A percentile compares a stretch with the other conserved stretches of the same genome.
These are phyloP conservation scores for Colletotrichum caudatum DNA, from an alignment of 2,329 filamentous ascomycete species.

Conservation along the genomic window DNA sequence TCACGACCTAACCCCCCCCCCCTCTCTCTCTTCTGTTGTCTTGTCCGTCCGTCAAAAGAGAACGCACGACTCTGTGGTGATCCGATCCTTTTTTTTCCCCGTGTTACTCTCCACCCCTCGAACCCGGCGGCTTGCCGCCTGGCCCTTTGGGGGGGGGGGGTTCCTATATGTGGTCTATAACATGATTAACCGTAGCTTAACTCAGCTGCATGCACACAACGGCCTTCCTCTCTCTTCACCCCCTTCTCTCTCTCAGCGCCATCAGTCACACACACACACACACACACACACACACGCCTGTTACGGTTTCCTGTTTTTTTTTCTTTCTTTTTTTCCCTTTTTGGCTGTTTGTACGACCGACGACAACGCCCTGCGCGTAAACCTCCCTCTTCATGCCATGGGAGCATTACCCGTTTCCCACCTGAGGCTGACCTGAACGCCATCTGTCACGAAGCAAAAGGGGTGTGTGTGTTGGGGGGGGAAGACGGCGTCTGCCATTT, in stretches of 20 bases:
- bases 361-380: background rate
- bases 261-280: background rate
- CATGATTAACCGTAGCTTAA: background rate
- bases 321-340: background rate
- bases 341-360: background rate
- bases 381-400: background rate
- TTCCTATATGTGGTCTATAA: background rate
- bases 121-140: background rate
- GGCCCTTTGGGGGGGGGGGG: background rate
- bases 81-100: background rate
- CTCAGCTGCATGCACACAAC: background rate
- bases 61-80: background rate
- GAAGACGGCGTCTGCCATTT: background rate
- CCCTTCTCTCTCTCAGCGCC: background rate
- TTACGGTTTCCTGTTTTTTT: background rate
- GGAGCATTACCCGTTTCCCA: constrained; percentile 7
- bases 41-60: background rate
- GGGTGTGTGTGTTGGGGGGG: background rate
- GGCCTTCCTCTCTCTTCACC: background rate
- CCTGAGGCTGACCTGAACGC: constrained; percentile 26
- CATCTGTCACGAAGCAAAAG: background rate
- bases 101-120: background rate
- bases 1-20: no score
- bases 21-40: background rate
- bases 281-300: no score